Evolutionary conservation across 2,329 filamentous ascomycete species (phyloP).

Genomic region (Aspergillus latus): DNA sequence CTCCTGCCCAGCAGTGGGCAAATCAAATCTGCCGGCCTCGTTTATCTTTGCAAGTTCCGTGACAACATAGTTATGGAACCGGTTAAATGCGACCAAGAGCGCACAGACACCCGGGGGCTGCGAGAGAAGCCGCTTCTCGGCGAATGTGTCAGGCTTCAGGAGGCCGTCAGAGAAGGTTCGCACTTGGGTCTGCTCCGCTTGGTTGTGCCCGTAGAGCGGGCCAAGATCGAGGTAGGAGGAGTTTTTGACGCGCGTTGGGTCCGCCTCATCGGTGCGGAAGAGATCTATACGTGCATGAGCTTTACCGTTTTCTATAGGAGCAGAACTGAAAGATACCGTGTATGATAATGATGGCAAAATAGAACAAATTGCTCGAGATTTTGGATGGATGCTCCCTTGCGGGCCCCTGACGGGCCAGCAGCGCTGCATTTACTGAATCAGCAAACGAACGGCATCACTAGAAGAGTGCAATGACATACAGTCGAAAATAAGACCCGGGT

Average conservation of each 20-base stretch:
- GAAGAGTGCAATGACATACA: constrained; percentile 60
- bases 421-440: constrained; percentile 5
- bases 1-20: constrained; percentile 31
- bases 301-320: not conserved
- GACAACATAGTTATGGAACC: constrained; percentile 69
- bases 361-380: constrained; percentile 73
- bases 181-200: constrained; percentile 61
- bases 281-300: constrained; percentile 47
- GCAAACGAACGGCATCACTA: constrained; percentile 25
- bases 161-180: constrained; percentile 64
- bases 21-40: constrained; percentile 67
- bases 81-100: constrained; percentile 66
- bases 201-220: constrained; percentile 69
- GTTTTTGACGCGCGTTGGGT: constrained; percentile 64
- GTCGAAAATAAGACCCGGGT: constrained; percentile 67
- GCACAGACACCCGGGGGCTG: constrained; percentile 68
- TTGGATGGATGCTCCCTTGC: constrained; percentile 63
- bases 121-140: constrained; percentile 62
- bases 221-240: constrained; percentile 74
- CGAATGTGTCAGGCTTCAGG: constrained; percentile 69
- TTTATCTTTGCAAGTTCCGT: constrained; percentile 65
- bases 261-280: constrained; percentile 63
- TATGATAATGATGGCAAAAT: constrained; percentile 68
- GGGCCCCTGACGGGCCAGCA: constrained; percentile 11
- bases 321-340: constrained; percentile 42